Percentiles rank a stretch among this genome's conserved stretches.
phyloP scores from a whole-genome alignment of 306 rosid species.

The Fragaria vesca region DNA sequence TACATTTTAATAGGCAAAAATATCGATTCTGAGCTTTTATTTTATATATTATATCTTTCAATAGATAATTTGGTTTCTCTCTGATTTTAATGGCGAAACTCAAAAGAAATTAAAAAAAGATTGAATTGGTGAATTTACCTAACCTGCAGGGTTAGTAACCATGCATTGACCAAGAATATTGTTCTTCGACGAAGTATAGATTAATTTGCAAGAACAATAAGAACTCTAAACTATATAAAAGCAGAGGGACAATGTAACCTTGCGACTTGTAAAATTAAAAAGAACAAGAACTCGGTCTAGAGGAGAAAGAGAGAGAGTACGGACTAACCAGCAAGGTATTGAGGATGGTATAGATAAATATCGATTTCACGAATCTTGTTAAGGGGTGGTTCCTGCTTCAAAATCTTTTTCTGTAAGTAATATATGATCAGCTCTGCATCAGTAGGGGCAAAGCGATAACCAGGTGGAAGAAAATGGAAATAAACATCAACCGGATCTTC shows the following conservation, averaged over 20 bases:
- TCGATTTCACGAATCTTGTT: neutral
- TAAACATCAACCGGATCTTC: neutral
- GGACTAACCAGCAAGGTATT: constrained; percentile 3
- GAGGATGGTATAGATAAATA: constrained; percentile 3
- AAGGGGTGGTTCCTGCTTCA: neutral
- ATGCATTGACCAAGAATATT: neutral
- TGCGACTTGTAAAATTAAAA: neutral
- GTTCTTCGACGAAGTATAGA: neutral
- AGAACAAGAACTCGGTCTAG: too few relatives aligned
- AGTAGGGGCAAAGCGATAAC: constrained; percentile 1
- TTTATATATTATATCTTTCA: too few relatives aligned
- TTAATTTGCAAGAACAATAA: neutral
- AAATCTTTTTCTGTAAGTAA: neutral
- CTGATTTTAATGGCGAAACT: too few relatives aligned
- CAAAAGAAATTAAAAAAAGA: too few relatives aligned
- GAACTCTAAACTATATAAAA: too few relatives aligned
- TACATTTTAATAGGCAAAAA: neutral
- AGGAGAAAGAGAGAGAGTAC: neutral
- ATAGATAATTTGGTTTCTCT: too few relatives aligned
- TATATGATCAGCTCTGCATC: neutral
- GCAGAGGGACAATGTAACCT: neutral
- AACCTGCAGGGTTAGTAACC: too few relatives aligned
- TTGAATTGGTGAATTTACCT: neutral
- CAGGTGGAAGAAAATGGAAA: neutral
- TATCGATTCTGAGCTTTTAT: neutral